A percentile compares a stretch with the other conserved stretches of the same genome.
Conservation (phyloP, 257 asterid genomes). For the Solanum rostratum region DNA sequence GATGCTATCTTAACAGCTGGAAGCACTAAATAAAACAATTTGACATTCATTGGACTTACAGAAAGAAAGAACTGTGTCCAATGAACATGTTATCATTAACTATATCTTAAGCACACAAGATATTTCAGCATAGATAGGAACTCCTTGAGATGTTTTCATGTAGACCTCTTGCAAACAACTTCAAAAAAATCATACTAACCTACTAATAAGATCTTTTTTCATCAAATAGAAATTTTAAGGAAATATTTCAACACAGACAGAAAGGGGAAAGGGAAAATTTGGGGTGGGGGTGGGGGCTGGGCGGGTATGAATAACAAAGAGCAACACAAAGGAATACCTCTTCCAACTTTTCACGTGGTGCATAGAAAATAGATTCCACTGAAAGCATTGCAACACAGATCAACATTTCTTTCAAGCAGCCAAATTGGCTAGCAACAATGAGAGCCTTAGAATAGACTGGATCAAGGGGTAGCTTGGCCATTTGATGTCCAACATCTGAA, state of each 20-base stretch:
- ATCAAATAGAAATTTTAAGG: not conserved
- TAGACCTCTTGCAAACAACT: not conserved
- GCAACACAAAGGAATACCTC: conserved; percentile 43
- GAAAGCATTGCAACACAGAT: conserved; percentile 84
- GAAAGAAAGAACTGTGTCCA: not conserved
- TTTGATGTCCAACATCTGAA: conserved; percentile 74
- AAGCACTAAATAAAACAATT: not conserved
- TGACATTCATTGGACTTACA: not conserved
- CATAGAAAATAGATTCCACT: conserved; percentile 81
- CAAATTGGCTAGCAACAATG: conserved; percentile 64
- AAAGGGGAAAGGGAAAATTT: not conserved
- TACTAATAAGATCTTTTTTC: not conserved
- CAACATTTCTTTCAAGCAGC: conserved; percentile 88
- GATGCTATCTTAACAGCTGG: not conserved
- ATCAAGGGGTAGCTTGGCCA: conserved; percentile 89
- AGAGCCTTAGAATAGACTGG: conserved; percentile 90
- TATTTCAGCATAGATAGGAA: not conserved
- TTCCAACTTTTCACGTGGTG: conserved; percentile 90
- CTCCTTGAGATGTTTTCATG: not conserved
- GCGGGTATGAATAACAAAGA: not conserved
- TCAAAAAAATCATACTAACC: not conserved
- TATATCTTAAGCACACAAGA: not conserved
- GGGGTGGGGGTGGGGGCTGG: not conserved
- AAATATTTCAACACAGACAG: not conserved
- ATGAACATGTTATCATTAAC: not conserved